phyloP scores from a whole-genome alignment of 192 early-diverging fungal genomes.

The Coemansia sp. region DNA sequence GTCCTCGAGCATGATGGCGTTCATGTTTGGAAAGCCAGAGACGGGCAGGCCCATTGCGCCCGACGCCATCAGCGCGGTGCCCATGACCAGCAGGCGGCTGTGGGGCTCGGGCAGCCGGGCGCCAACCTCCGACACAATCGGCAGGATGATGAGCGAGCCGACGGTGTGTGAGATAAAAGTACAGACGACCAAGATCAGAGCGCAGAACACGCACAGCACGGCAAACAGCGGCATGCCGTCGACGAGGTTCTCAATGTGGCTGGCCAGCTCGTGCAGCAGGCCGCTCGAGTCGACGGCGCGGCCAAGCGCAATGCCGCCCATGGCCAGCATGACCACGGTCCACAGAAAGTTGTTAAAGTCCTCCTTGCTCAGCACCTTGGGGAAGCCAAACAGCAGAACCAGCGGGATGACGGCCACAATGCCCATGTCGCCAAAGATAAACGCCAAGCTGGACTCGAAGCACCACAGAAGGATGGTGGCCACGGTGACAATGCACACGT shows the following conservation, averaged over 20 bases:
- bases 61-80: conserved; percentile 77
- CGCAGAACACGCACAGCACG: conserved; percentile 72
- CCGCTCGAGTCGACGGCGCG: conserved; percentile 87
- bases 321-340: conserved; percentile 84
- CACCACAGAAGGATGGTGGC: conserved; percentile 89
- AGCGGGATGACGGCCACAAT: conserved; percentile 90
- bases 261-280: conserved; percentile 73
- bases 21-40: conserved; percentile 96
- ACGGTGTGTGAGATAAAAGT: conserved; percentile 97
- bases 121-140: conserved; percentile 89
- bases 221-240: conserved; percentile 64
- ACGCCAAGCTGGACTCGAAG: conserved; percentile 67
- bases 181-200: conserved; percentile 75
- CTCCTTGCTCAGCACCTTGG: conserved; percentile 88
- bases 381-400: conserved; percentile 79
- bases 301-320: conserved; percentile 95
- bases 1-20: conserved; percentile 90
- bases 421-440: conserved; percentile 91
- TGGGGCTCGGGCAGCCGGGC: conserved; percentile 70
- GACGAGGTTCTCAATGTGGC: conserved; percentile 61
- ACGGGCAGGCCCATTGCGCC: conserved; percentile 91
- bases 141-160: conserved; percentile 91
- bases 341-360: conserved; percentile 96
- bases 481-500: conserved; percentile 69
- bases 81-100: conserved; percentile 78